Base-by-base conservation (phyloP, 1,284 basidiomycete genomes). In the Ganoderma boninense region DNA sequence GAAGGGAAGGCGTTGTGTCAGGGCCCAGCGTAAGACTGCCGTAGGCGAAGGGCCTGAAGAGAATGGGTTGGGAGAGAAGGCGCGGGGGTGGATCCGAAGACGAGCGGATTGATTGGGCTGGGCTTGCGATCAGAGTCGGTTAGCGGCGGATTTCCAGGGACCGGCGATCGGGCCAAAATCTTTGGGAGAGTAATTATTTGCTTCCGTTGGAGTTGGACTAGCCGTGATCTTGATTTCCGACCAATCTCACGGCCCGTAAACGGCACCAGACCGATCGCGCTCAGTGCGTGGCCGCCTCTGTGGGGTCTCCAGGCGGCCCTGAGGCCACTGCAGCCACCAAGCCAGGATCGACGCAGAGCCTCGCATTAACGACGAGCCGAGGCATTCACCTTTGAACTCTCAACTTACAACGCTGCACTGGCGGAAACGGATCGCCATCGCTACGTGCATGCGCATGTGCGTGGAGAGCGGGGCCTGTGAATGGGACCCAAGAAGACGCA, bases 341-440 rank as follows among this genome's bases (percentile, higher is more conserved):
- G 52, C 18, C 61, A 63, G 59, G 68, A 63, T 69, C 73, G 69
- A 69, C 72, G 23, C 40, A 40, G 38, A 26, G 35, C 18, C 35
- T 60, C 35, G 57, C 57, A 60, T 62, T 43, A 42, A 42, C 60
- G 40, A 42, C 60, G 23, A 42, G 23, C 23, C 23, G 23, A 35
- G 38, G 40, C 66, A 35, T 62, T 64, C 68, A 38, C 32, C 42
- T 52, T 35, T 29, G 40, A 67, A 71, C 64, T 11, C 26, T 42
- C 57, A 64, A 71, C 72, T 54, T 66, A 71, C 69, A 71, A 71
- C 68, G 69, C 72, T 68, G 69, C 65, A 65, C 69, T 62, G 66
- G 35, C 54, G 62, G 69, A 44, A 16, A 64, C 44, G 67, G 40
- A 73, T 73, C 64, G 61, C 67, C 70, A 67, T 74, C 73, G 65